Conservation (phyloP, 2,329 filamentous ascomycete species). For the Sporothrix brunneoviolacea region DNA sequence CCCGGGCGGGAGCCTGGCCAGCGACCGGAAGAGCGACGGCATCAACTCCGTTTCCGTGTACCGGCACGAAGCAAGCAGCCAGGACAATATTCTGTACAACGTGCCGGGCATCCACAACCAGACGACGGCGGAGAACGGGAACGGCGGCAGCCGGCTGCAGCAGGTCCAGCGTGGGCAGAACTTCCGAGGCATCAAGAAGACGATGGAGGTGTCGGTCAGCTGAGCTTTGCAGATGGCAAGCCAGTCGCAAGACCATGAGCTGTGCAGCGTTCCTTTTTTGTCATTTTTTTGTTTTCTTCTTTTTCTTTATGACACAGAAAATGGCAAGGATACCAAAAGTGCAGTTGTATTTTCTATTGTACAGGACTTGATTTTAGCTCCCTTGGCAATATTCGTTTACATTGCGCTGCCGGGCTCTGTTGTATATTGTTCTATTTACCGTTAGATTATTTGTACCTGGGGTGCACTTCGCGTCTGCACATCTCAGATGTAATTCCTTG, state of each 20-base stretch:
- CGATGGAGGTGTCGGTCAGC: background rate
- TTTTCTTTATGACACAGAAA: no score
- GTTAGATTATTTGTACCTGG: no score
- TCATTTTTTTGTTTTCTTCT: no score
- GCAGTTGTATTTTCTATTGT: no score
- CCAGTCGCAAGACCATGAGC: background rate
- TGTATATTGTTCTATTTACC: no score
- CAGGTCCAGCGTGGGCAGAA: background rate
- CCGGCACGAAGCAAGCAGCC: conserved; percentile 5
- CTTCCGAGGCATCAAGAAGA: conserved; percentile 2
- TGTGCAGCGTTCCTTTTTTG: background rate
- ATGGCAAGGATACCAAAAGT: no score
- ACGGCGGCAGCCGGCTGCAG: background rate
- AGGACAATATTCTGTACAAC: conserved; percentile 7
- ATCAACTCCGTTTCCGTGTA: background rate
- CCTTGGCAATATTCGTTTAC: no score
- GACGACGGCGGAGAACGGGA: background rate
- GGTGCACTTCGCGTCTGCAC: no score
- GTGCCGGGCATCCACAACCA: conserved; percentile 1
- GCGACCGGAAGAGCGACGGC: conserved; percentile 6
- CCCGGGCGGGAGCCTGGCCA: background rate
- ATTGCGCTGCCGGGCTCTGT: no score
- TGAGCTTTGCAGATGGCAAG: no score
- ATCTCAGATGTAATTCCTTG: no score
- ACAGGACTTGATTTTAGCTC: no score